Base-by-base conservation (phyloP, 805 yeast genomes). In the Debaryomyces maramus region DNA sequence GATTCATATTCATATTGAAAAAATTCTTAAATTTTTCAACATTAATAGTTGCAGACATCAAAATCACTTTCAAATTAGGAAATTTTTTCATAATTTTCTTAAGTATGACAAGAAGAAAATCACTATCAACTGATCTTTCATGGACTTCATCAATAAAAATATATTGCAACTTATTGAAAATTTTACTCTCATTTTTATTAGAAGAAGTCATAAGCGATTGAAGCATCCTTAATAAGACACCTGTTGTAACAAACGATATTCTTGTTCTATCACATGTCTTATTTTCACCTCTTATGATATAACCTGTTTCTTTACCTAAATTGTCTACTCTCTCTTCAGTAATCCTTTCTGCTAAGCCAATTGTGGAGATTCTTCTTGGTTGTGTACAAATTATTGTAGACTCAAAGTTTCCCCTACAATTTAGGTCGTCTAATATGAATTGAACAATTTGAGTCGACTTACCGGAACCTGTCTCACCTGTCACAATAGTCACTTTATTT, bases 391-490 rank as follows among this genome's bases (percentile, higher is more conserved):
- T 67, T 4, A 91, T 85, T 28, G 72, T 75, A 3, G 84, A 73
- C 17, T 64, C 59, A 46, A 72, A 82, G 45, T 77, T 77, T 0
- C 75, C 75, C 9, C 62, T 56, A 0, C 63, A 33, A 35, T 77
- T 71, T 43, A 87, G 53, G 28, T 80, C 71, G 57, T 91, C 98
- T 13, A 91, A 63, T 15, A 91, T 68, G 50, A 89, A 91, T 58
- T 91, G 99, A 5, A 88, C 96, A 4, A 88, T 80, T 58, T 91
- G 99, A 0, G 99, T 91, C 1, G 97, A 88, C 56, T 91, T 91
- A 50, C 98, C 98, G 1, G 97, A 90, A 51, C 98, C 98, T 0
- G 98, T 91, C 59, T 93, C 99, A 58, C 98, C 99, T 2, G 98
- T 91, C 26, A 91, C 76, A 23, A 91, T 64, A 6, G 86, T 80